Percentiles rank a stretch among this genome's conserved stretches.
Evolutionary conservation across 495 filamentous ascomycete species (phyloP).

Genomic region (Schizothecium vesticola): DNA sequence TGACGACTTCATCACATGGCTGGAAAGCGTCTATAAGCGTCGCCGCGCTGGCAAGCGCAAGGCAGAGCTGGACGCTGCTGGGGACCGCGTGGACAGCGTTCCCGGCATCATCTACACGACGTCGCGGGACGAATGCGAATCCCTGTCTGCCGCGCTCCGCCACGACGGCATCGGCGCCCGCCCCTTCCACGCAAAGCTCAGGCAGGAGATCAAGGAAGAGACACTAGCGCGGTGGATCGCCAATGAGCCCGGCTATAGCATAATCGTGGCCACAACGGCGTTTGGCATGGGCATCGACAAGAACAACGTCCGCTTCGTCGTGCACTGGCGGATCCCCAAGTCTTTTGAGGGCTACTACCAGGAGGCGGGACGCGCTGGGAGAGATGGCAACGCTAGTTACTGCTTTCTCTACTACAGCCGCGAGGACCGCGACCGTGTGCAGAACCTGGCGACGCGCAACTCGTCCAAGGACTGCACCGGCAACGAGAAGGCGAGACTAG

Average conservation of each 20-base stretch:
- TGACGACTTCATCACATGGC: constrained; percentile 64
- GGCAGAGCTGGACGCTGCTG: constrained; percentile 43
- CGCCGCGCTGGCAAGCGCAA: constrained; percentile 46
- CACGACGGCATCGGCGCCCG: constrained; percentile 59
- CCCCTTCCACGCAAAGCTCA: constrained; percentile 65
- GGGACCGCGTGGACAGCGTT: constrained; percentile 56
- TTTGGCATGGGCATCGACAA: constrained; percentile 99
- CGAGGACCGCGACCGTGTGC: constrained; percentile 72
- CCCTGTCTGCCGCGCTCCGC: constrained; percentile 60
- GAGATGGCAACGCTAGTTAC: constrained; percentile 77
- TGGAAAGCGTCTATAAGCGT: constrained; percentile 62
- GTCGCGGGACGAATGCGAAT: constrained; percentile 69
- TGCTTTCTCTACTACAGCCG: constrained; percentile 87
- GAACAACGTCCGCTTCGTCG: constrained; percentile 84
- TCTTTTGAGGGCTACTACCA: constrained; percentile 95
- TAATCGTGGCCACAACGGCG: constrained; percentile 91
- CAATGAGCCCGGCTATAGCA: constrained; percentile 68
- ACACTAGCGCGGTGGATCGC: constrained; percentile 68
- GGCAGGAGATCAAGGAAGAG: constrained; percentile 56
- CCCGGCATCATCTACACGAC: constrained; percentile 89
- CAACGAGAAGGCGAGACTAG: constrained; percentile 31
- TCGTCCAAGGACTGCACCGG: constrained; percentile 5
- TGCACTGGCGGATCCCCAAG: constrained; percentile 89
- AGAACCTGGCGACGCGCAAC: constrained; percentile 49
- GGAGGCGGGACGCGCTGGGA: constrained; percentile 86